Conservation (phyloP, 345 rosid genomes). For the Euphorbia peplus region DNA sequence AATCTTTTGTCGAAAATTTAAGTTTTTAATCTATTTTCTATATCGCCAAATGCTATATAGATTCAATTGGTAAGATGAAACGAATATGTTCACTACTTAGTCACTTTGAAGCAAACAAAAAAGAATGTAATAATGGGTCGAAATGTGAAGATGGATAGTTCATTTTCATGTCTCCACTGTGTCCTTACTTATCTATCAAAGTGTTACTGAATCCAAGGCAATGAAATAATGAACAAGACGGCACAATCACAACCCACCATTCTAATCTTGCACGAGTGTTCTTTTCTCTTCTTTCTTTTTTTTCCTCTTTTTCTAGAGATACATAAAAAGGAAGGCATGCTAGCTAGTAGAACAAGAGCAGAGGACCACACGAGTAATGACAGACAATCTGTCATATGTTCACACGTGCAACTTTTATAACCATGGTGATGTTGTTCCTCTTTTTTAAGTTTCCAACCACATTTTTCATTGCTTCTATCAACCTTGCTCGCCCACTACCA, state of each 20-base stretch:
- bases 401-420: background rate
- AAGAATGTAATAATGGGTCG: too few relatives aligned
- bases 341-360: background rate
- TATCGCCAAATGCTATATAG: too few relatives aligned
- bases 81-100: too few relatives aligned
- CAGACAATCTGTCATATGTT: background rate
- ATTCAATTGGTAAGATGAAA: too few relatives aligned
- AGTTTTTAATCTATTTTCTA: too few relatives aligned
- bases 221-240: background rate
- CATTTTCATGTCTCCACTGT: background rate
- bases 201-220: conserved; percentile 1
- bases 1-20: too few relatives aligned
- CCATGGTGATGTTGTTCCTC: too few relatives aligned
- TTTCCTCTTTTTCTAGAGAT: background rate
- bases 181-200: background rate
- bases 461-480: too few relatives aligned
- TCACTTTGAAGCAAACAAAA: too few relatives aligned
- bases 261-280: conserved; percentile 8
- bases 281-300: background rate
- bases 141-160: background rate
- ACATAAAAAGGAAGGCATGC: background rate
- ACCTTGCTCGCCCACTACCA: too few relatives aligned
- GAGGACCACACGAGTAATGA: conserved; percentile 9
- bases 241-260: conserved; percentile 4
- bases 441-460: too few relatives aligned